Conservation (phyloP, 2,329 filamentous ascomycete genomes). For the Colletotrichum simmondsii region DNA sequence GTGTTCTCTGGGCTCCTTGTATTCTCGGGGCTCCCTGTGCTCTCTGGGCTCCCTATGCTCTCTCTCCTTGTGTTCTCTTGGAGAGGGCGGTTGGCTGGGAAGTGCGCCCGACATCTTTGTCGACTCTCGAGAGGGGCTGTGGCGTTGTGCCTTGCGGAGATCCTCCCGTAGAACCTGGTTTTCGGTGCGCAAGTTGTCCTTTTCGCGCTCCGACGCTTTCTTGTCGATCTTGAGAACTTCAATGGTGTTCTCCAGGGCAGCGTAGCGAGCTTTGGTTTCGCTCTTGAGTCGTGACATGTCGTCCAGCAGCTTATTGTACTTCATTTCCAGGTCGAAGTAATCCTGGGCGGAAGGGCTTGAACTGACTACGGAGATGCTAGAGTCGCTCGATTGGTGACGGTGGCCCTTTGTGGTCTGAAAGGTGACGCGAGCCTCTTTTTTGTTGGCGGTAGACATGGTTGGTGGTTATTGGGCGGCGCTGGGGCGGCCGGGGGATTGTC, state of each 20-base stretch:
- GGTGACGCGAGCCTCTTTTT: slow-evolving; percentile 31
- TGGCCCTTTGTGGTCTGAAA: slow-evolving; percentile 32
- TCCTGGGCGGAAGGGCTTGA: slow-evolving; percentile 36
- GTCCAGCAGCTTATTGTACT: slow-evolving; percentile 34
- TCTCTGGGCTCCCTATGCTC: neutral
- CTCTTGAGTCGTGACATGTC: slow-evolving; percentile 6
- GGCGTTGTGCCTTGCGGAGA: slow-evolving; percentile 19
- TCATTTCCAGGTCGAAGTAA: slow-evolving; percentile 26
- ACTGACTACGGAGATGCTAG: slow-evolving; percentile 36
- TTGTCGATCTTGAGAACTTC: slow-evolving; percentile 49
- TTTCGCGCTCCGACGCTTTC: slow-evolving; percentile 38
- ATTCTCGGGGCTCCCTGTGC: neutral
- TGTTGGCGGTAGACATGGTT: slow-evolving; percentile 34
- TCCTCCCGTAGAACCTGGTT: slow-evolving; percentile 35
- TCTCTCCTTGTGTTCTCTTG: slow-evolving; percentile 18
- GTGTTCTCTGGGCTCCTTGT: no score
- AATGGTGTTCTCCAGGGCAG: slow-evolving; percentile 22
- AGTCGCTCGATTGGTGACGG: slow-evolving; percentile 37
- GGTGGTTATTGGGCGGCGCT: slow-evolving; percentile 1
- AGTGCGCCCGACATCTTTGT: slow-evolving; percentile 41
- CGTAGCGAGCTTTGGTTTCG: slow-evolving; percentile 41
- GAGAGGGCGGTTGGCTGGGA: slow-evolving; percentile 38
- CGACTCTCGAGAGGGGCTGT: slow-evolving; percentile 26
- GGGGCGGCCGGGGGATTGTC: slow-evolving; percentile 1
- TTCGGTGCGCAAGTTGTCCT: slow-evolving; percentile 43